Percentiles rank a stretch among this genome's conserved stretches.
phyloP scores from a whole-genome alignment of 108 stramenopile species.

The Nitzschia putrida region DNA sequence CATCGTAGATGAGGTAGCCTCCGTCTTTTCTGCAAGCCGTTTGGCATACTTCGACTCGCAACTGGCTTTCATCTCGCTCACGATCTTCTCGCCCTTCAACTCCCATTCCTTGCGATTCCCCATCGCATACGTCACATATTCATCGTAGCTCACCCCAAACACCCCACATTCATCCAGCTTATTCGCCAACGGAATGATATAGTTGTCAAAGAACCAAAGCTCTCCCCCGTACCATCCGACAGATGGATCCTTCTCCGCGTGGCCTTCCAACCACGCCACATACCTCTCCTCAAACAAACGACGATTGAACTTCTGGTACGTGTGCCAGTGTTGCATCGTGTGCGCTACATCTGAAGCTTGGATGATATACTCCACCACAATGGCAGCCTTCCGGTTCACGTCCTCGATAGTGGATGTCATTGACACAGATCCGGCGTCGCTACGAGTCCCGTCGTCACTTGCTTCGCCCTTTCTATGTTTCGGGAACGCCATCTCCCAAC shows the following conservation, averaged over 20 bases:
- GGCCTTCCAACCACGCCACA: slow-evolving; percentile 24
- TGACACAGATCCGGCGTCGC: not conserved
- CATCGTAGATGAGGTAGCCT: not conserved
- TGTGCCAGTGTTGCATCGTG: slow-evolving; percentile 46
- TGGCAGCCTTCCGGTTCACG: slow-evolving; percentile 30
- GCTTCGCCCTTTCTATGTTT: not conserved
- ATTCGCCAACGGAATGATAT: not conserved
- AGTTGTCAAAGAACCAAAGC: not conserved
- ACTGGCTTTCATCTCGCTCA: not conserved
- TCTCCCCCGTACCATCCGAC: slow-evolving; percentile 26
- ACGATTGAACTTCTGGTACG: slow-evolving; percentile 40
- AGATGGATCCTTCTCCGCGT: slow-evolving; percentile 15
- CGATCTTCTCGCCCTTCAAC: not conserved
- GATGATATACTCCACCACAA: slow-evolving; percentile 43
- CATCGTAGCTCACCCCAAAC: slow-evolving; percentile 4
- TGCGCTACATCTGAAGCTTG: slow-evolving; percentile 43
- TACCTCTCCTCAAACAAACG: slow-evolving; percentile 35
- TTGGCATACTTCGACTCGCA: slow-evolving; percentile 1
- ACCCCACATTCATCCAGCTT: not conserved
- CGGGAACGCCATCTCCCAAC: slow-evolving; percentile 13
- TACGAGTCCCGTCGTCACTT: not conserved
- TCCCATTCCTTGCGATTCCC: slow-evolving; percentile 8
- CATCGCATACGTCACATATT: not conserved
- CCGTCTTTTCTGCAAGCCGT: not conserved
- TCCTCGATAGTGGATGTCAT: not conserved